Base-by-base conservation (phyloP, 306 rosid genomes). In the Trifolium pratense region DNA sequence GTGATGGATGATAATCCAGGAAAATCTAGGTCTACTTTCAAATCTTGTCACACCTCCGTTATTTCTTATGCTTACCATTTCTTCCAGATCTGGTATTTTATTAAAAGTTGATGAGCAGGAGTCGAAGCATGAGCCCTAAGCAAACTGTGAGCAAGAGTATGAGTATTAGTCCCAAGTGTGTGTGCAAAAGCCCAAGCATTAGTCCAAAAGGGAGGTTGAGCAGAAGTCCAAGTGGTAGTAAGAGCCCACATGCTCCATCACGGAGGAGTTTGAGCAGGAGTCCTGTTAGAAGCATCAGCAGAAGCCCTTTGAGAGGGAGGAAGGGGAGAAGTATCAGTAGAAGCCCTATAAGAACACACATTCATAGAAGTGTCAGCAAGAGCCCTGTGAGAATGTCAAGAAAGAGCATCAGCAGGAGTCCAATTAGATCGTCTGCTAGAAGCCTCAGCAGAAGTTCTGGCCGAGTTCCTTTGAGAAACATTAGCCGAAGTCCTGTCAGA, bases 101-200 rank as follows among this genome's bases (percentile, higher is more conserved):
- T 83, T 89, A 55, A 82, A 83, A 83, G 90, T 89, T 88, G 84
- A 86, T 94, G 89, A 83, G 95, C 99, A 94, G 99, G 99, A 91
- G 91, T 70, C 90, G 90, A 80, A 91, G 99, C 89, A 55, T 75
- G 73, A 93, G 92, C 89, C 98, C 98, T 72, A 91, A 87, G 85
- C 88, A 88, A 89, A 17, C 87, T 75, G 26, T 79, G 82, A 91
- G 94, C 83, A 93, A 91, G 90, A 88, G 97, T 80, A 91, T 88
- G 97, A 94, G 96, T 78, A 88, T 88, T 82, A 94, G 96, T 83
- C 94, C 99, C 80, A 80, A 87, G 78, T 84, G 76, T 84, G 80
- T 25, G 71, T 80, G 84, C 85, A 88, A 83, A 69, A 88, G 90
- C 76, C 87, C 80, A 13, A 91, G 88, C 66, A 29, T 67, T 43